Conservation (phyloP, 768 basidiomycete genomes). For the Serendipita vermifera region DNA sequence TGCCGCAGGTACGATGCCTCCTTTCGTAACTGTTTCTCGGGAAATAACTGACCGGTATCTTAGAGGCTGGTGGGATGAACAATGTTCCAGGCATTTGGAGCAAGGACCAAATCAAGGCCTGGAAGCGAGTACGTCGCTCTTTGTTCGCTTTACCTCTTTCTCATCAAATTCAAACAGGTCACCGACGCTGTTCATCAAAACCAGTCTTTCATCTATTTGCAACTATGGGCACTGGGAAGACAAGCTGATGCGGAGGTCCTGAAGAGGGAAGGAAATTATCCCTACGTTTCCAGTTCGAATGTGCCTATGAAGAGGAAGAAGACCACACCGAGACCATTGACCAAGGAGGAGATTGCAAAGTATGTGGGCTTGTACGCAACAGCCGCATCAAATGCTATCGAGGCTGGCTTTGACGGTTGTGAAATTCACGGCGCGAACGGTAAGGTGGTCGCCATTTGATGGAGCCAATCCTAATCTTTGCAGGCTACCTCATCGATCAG, state of each 20-base stretch:
- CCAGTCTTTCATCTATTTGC: slow-evolving; percentile 38
- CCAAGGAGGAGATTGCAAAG: slow-evolving; percentile 36
- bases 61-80: slow-evolving; percentile 36
- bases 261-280: background rate
- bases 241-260: slow-evolving; percentile 26
- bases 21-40: slow-evolving; percentile 10
- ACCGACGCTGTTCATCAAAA: slow-evolving; percentile 44
- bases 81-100: slow-evolving; percentile 53
- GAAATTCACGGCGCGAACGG: slow-evolving; percentile 29
- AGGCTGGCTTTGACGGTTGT: slow-evolving; percentile 57
- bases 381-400: slow-evolving; percentile 43
- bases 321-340: slow-evolving; percentile 31
- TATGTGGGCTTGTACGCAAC: slow-evolving; percentile 37
- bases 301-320: slow-evolving; percentile 15
- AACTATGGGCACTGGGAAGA: slow-evolving; percentile 48
- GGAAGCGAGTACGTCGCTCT: slow-evolving; percentile 34
- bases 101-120: slow-evolving; percentile 42
- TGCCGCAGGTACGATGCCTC: too few species aligned
- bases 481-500: slow-evolving; percentile 40
- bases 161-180: slow-evolving; percentile 26
- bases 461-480: background rate
- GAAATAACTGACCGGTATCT: slow-evolving; percentile 12
- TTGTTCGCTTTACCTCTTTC: slow-evolving; percentile 9
- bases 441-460: slow-evolving; percentile 19
- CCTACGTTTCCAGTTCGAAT: slow-evolving; percentile 7